A percentile compares a stretch with the other conserved stretches of the same genome.
Evolutionary conservation across 1,284 basidiomycete genomes (phyloP).

Genomic region (Thecaphora frezii): DNA sequence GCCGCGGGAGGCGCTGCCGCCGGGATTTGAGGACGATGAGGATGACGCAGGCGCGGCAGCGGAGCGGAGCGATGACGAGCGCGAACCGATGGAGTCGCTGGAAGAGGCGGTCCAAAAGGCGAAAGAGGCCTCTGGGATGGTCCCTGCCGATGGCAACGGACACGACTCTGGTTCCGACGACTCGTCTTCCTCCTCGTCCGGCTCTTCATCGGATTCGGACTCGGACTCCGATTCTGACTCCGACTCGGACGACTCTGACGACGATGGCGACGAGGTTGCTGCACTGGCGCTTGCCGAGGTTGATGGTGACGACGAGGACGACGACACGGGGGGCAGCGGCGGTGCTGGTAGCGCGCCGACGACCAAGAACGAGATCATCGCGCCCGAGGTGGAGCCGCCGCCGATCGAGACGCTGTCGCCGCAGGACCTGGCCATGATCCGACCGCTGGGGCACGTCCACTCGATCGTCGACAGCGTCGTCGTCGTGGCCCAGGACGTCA

Average conservation of each 20-base stretch:
- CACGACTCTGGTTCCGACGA: conserved; percentile 5
- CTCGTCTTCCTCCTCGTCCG: conserved; percentile 7
- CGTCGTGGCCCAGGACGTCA: conserved; percentile 48
- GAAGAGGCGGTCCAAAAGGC: neutral
- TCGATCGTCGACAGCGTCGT: conserved; percentile 55
- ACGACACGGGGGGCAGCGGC: conserved; percentile 29
- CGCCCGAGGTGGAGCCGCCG: conserved; percentile 30
- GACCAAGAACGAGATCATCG: conserved; percentile 50
- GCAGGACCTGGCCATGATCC: conserved; percentile 24
- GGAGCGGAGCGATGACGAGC: conserved; percentile 1
- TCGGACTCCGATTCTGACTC: conserved; percentile 10
- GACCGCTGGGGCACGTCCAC: conserved; percentile 44
- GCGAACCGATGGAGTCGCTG: neutral
- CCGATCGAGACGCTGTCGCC: conserved; percentile 19
- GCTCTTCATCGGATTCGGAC: conserved; percentile 8
- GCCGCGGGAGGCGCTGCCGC: conserved; percentile 22
- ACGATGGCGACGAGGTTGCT: conserved; percentile 3
- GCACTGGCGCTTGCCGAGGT: conserved; percentile 3
- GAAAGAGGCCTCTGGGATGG: neutral
- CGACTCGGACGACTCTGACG: conserved; percentile 5
- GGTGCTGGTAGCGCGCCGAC: conserved; percentile 16
- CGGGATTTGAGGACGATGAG: conserved; percentile 13
- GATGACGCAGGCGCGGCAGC: neutral
- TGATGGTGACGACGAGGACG: conserved; percentile 15
- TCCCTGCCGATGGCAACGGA: conserved; percentile 3